phyloP scores from a whole-genome alignment of 495 filamentous ascomycete species.

The Polyplosphaeria fusca region DNA sequence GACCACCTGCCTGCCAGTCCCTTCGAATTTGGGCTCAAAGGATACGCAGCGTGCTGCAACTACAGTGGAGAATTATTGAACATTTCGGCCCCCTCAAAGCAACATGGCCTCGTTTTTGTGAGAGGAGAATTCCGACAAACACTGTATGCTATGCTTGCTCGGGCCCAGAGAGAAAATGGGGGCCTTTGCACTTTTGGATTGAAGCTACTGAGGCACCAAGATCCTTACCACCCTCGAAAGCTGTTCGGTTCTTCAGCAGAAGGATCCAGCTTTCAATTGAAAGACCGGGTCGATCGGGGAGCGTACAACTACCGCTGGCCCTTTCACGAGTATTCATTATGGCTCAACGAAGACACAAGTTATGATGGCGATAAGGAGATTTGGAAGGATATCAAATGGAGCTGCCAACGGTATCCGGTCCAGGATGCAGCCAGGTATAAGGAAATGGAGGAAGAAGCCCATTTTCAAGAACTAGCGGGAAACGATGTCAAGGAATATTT shows the following conservation, averaged over 20 bases:
- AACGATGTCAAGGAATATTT: no score
- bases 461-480: no score
- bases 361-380: background rate
- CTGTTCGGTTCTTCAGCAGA: background rate
- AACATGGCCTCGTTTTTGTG: slow-evolving; percentile 5
- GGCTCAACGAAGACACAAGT: background rate
- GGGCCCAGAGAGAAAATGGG: background rate
- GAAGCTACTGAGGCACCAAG: background rate
- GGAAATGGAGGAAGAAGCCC: no score
- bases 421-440: no score
- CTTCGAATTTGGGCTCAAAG: slow-evolving; percentile 7
- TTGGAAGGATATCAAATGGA: background rate
- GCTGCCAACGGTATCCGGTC: background rate
- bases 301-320: slow-evolving; percentile 13
- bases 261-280: slow-evolving; percentile 1
- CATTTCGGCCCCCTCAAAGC: background rate
- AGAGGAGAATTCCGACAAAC: slow-evolving; percentile 2
- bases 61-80: slow-evolving; percentile 8
- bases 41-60: slow-evolving; percentile 6
- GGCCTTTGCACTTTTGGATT: slow-evolving; percentile 12
- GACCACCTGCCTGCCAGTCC: background rate
- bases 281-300: slow-evolving; percentile 2
- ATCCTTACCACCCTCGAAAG: background rate
- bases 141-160: slow-evolving; percentile 1
- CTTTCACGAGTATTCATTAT: slow-evolving; percentile 6